phyloP scores from a whole-genome alignment of 2,329 filamentous ascomycete genomes.

The Thelonectria discophora region DNA sequence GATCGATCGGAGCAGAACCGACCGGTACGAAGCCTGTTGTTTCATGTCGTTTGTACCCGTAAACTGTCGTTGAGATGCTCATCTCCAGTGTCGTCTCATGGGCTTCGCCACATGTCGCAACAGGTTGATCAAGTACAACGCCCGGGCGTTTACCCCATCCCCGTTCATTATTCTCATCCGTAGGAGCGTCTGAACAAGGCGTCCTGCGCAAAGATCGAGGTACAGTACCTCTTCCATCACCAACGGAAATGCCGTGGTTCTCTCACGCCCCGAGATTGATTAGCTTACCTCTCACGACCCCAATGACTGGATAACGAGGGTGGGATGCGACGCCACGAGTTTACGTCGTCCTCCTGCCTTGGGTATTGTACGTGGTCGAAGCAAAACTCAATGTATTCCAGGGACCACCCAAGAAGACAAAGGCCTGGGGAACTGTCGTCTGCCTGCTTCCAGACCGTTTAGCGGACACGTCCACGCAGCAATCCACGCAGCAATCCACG shows the following conservation, averaged over 20 bases:
- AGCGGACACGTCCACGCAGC: constrained; percentile 15
- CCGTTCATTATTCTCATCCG: constrained; percentile 7
- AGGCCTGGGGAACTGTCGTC: not conserved
- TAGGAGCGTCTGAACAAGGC: not conserved
- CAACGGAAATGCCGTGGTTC: constrained; percentile 14
- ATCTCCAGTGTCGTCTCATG: constrained; percentile 3
- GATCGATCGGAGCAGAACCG: constrained; percentile 10
- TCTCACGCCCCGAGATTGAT: not conserved
- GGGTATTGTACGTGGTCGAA: constrained; percentile 4
- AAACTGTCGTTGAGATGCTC: constrained; percentile 20
- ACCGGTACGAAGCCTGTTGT: not conserved
- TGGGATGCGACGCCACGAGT: constrained; percentile 22
- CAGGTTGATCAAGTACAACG: constrained; percentile 1
- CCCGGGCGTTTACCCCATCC: constrained; percentile 5
- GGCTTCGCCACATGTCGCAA: constrained; percentile 11
- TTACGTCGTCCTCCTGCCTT: constrained; percentile 14
- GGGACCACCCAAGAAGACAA: not conserved
- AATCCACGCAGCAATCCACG: constrained; percentile 21
- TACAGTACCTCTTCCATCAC: not conserved
- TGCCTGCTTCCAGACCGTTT: not conserved
- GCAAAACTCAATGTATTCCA: constrained; percentile 1
- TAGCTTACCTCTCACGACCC: constrained; percentile 6
- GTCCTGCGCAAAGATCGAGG: not conserved
- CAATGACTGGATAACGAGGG: constrained; percentile 18
- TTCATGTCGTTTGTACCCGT: not conserved